Conservation (phyloP, 1,284 basidiomycete species). For the Grifola frondosa region DNA sequence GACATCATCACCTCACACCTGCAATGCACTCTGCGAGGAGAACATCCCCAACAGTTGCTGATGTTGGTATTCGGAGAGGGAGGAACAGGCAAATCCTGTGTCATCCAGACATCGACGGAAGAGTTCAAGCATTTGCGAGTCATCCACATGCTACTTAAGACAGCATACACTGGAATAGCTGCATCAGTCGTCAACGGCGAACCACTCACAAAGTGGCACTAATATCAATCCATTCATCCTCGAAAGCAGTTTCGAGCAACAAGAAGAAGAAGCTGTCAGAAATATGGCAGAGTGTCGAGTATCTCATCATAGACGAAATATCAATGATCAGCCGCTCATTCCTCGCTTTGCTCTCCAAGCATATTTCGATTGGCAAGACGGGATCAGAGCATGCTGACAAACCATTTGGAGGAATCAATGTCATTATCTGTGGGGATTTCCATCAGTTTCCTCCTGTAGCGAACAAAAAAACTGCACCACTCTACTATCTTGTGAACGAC, state of each 20-base stretch:
- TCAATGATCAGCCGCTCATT: slow-evolving; percentile 35
- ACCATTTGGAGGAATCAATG: slow-evolving; percentile 38
- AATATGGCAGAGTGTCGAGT: slow-evolving; percentile 16
- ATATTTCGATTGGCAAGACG: slow-evolving; percentile 21
- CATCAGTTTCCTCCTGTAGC: slow-evolving; percentile 42
- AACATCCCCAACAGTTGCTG: slow-evolving; percentile 22
- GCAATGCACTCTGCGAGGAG: slow-evolving; percentile 19
- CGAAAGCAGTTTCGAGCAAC: slow-evolving; percentile 3
- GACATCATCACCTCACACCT: slow-evolving; percentile 33
- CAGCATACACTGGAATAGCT: slow-evolving; percentile 37
- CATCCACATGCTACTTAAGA: slow-evolving; percentile 24
- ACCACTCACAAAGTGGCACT: slow-evolving; percentile 24
- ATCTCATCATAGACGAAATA: slow-evolving; percentile 35
- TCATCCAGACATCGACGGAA: slow-evolving; percentile 34
- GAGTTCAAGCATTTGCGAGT: slow-evolving; percentile 18
- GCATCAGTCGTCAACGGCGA: slow-evolving; percentile 35
- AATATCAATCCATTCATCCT: slow-evolving; percentile 8
- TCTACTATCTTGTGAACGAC: slow-evolving; percentile 6
- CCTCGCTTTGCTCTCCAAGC: slow-evolving; percentile 23
- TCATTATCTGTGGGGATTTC: slow-evolving; percentile 39
- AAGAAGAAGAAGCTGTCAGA: slow-evolving; percentile 5
- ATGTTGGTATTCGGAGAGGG: slow-evolving; percentile 37
- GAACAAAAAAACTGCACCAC: slow-evolving; percentile 24
- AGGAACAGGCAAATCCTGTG: slow-evolving; percentile 38
- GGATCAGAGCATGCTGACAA: neutral